phyloP scores from a whole-genome alignment of 2,329 filamentous ascomycete species.

The Trichoderma cornu-damae region DNA sequence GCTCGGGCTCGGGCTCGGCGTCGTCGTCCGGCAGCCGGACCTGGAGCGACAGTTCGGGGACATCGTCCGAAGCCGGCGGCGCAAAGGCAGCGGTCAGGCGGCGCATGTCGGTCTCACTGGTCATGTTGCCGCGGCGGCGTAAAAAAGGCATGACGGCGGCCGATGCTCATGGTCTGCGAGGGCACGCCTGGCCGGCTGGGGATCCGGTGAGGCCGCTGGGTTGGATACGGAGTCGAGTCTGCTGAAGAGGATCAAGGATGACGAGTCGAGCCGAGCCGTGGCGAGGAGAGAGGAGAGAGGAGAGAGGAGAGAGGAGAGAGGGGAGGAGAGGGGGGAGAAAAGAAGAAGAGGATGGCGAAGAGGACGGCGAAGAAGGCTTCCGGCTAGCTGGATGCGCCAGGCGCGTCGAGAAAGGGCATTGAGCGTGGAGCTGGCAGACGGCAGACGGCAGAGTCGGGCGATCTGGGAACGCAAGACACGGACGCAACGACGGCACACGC shows the following conservation, averaged over 20 bases:
- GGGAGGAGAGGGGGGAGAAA: no score
- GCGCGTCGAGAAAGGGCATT: constrained; percentile 16
- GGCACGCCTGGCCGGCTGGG: constrained; percentile 23
- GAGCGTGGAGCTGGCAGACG: constrained; percentile 12
- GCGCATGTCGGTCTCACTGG: constrained; percentile 55
- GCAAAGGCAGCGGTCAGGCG: constrained; percentile 42
- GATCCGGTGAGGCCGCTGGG: constrained; percentile 11
- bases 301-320: no score
- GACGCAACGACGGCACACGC: background rate
- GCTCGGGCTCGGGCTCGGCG: constrained; percentile 17
- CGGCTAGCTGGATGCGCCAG: constrained; percentile 17
- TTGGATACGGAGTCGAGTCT: background rate
- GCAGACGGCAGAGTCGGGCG: background rate
- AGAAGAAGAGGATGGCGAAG: background rate
- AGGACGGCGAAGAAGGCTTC: background rate
- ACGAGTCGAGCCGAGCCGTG: no score
- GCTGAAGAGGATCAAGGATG: no score
- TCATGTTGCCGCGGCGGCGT: constrained; percentile 56
- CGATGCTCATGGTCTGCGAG: constrained; percentile 35
- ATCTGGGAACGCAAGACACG: background rate
- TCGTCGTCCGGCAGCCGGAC: constrained; percentile 17
- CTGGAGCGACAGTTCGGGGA: constrained; percentile 19
- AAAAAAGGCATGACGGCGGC: constrained; percentile 52
- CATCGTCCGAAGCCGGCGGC: constrained; percentile 29
- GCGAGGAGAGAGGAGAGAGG: no score